Evolutionary conservation across 768 basidiomycete species (phyloP).

Genomic region (Termitomyces bulborhizus): DNA sequence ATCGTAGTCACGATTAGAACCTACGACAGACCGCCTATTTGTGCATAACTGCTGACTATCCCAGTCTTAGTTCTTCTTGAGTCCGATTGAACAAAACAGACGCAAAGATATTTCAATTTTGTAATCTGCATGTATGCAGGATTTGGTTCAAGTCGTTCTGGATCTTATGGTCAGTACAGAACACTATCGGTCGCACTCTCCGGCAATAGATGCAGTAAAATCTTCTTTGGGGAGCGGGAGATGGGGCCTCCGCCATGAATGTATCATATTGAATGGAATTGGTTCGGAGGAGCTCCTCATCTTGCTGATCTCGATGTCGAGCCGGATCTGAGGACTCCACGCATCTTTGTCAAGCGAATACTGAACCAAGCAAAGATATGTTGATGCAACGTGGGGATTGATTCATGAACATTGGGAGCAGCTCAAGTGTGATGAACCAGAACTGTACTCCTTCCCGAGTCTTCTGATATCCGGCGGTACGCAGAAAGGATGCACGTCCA

Average conservation of each 20-base stretch:
- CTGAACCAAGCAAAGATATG: constrained; percentile 9
- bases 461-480: constrained; percentile 18
- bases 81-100: no score
- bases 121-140: constrained; percentile 18
- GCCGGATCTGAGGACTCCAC: constrained; percentile 12
- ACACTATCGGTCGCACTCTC: constrained; percentile 20
- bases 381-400: constrained; percentile 7
- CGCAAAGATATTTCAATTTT: no score
- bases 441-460: constrained; percentile 15
- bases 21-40: no score
- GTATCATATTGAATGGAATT: constrained; percentile 26
- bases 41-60: not conserved
- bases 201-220: constrained; percentile 26
- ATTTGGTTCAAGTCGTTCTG: no score
- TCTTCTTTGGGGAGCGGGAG: constrained; percentile 24
- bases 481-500: constrained; percentile 3
- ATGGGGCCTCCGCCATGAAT: constrained; percentile 26
- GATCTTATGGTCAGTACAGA: not conserved
- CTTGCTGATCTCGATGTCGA: constrained; percentile 19
- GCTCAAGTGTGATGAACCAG: not conserved
- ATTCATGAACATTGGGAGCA: not conserved
- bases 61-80: not conserved
- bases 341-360: constrained; percentile 16
- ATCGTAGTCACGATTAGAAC: no score
- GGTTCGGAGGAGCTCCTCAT: constrained; percentile 14